A percentile compares a stretch with the other conserved stretches of the same genome.
Conservation (phyloP, 2,329 filamentous ascomycete species). For the Aspergillus brunneoviolaceus region DNA sequence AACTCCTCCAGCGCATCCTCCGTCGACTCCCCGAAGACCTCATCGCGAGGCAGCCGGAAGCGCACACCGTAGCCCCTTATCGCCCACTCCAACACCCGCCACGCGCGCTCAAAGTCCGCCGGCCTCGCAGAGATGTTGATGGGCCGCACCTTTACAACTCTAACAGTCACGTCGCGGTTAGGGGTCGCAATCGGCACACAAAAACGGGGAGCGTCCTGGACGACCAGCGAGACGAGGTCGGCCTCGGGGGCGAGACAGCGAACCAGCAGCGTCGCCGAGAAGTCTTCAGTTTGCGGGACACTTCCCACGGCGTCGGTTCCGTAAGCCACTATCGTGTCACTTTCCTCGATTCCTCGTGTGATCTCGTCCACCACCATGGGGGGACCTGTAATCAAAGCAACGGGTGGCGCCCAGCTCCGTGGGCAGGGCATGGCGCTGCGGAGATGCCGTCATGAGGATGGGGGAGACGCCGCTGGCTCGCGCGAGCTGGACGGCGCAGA, state of each 20-base stretch:
- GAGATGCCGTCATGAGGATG: too few relatives aligned
- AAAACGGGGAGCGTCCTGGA: not conserved
- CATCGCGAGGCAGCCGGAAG: not conserved
- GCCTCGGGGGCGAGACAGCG: not conserved
- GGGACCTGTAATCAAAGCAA: slow-evolving; percentile 9
- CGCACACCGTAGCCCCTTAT: not conserved
- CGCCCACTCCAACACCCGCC: not conserved
- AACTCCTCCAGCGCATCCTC: slow-evolving; percentile 2
- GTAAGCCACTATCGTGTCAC: not conserved
- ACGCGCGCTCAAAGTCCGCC: not conserved
- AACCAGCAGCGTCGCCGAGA: not conserved
- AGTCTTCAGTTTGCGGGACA: not conserved
- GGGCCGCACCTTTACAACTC: not conserved
- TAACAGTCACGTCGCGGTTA: not conserved
- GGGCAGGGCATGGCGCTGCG: too few relatives aligned
- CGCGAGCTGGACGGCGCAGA: too few relatives aligned
- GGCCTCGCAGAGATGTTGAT: not conserved
- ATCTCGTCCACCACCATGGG: slow-evolving; percentile 7
- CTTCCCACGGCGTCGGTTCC: not conserved
- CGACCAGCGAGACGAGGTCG: not conserved
- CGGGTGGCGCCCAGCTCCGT: slow-evolving; percentile 3
- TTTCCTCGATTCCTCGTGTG: too few relatives aligned
- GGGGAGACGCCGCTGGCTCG: too few relatives aligned
- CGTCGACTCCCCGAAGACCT: not conserved
- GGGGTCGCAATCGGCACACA: not conserved